Evolutionary conservation across 2,329 filamentous ascomycete genomes (phyloP).

Genomic region (Colletotrichum sp.): DNA sequence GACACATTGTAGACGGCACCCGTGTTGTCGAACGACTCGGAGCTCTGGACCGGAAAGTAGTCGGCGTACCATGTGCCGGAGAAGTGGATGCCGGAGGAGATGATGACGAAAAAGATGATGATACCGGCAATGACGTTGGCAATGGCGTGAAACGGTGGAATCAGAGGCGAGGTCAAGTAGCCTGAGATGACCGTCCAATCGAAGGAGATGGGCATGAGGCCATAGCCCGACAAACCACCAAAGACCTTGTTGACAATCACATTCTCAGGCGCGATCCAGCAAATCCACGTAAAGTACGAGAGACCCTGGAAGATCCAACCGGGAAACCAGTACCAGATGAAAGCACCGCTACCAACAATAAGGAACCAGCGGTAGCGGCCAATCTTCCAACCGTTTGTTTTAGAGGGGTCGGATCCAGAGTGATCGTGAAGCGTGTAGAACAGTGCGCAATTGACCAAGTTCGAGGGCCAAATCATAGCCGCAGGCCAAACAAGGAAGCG

Average conservation of each 20-base stretch:
- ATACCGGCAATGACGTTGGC: slow-evolving; percentile 61
- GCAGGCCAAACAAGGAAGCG: slow-evolving; percentile 66
- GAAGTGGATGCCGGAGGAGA: slow-evolving; percentile 65
- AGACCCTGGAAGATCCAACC: slow-evolving; percentile 67
- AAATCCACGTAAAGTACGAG: slow-evolving; percentile 63
- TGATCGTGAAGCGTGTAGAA: slow-evolving; percentile 71
- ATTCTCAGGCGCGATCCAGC: slow-evolving; percentile 67
- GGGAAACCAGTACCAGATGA: slow-evolving; percentile 66
- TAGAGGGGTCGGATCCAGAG: slow-evolving; percentile 52
- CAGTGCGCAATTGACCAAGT: slow-evolving; percentile 64
- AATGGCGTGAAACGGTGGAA: slow-evolving; percentile 64
- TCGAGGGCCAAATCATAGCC: slow-evolving; percentile 68
- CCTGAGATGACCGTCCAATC: slow-evolving; percentile 68
- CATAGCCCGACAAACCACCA: slow-evolving; percentile 64
- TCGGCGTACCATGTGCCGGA: slow-evolving; percentile 60
- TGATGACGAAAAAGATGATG: slow-evolving; percentile 53
- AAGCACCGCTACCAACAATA: slow-evolving; percentile 52
- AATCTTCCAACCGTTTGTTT: slow-evolving; percentile 62
- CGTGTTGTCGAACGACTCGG: slow-evolving; percentile 68
- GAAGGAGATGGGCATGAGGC: slow-evolving; percentile 67
- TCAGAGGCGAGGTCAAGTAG: slow-evolving; percentile 60
- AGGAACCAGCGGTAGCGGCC: slow-evolving; percentile 63
- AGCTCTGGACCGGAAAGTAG: slow-evolving; percentile 66
- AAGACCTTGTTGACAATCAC: slow-evolving; percentile 69
- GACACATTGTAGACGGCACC: slow-evolving; percentile 63